Conservation (phyloP, 2,329 filamentous ascomycete species). For the Gyromitra esculenta region DNA sequence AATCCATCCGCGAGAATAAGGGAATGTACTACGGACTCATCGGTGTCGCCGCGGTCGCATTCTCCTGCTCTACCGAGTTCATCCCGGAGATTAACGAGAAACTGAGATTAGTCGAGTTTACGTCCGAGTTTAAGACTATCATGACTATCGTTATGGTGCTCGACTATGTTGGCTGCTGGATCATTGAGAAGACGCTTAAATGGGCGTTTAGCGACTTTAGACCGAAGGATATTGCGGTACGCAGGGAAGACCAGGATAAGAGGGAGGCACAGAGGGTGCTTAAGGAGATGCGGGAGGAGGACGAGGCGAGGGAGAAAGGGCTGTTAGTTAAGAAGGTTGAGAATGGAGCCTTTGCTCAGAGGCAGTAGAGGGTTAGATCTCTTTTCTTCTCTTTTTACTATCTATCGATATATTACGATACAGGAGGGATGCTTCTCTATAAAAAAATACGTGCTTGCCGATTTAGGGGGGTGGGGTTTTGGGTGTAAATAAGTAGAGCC, state of each 20-base stretch:
- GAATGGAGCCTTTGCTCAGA: constrained; percentile 28
- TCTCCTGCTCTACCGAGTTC: constrained; percentile 93
- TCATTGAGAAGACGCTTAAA: constrained; percentile 89
- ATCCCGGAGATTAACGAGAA: constrained; percentile 93
- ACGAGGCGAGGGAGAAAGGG: constrained; percentile 66
- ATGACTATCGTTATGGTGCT: constrained; percentile 85
- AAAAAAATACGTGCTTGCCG: background rate
- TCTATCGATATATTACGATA: no score
- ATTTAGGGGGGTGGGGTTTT: background rate
- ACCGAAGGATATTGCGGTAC: constrained; percentile 89
- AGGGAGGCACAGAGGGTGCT: constrained; percentile 76
- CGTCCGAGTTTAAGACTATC: constrained; percentile 83
- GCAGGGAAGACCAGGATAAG: constrained; percentile 85
- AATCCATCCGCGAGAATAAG: constrained; percentile 92
- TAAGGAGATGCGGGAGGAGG: constrained; percentile 61
- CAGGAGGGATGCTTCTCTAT: background rate
- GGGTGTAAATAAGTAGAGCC: constrained; percentile 39
- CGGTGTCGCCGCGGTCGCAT: constrained; percentile 87
- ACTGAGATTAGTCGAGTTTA: constrained; percentile 91
- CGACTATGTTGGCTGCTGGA: constrained; percentile 86
- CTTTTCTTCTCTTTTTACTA: background rate
- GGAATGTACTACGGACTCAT: constrained; percentile 98
- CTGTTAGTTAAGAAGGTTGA: constrained; percentile 64
- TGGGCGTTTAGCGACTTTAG: constrained; percentile 86
- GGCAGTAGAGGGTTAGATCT: constrained; percentile 16